Evolutionary conservation across 495 filamentous ascomycete genomes (phyloP).

Genomic region (Platismatia glauca): DNA sequence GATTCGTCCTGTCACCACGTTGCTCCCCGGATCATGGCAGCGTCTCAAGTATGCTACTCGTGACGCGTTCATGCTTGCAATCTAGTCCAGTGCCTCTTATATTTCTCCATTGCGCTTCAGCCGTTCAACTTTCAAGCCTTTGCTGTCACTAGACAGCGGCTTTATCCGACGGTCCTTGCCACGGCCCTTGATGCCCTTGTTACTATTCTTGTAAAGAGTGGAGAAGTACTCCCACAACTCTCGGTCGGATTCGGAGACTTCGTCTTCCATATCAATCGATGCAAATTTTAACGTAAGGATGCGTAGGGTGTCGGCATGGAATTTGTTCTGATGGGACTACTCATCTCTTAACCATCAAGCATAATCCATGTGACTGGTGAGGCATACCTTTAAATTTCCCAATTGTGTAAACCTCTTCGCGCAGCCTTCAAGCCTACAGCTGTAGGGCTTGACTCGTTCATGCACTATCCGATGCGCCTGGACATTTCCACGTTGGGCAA

Average conservation of each 20-base stretch:
- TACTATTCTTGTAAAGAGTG: conserved; percentile 83
- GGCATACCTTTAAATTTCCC: conserved; percentile 74
- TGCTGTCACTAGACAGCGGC: neutral
- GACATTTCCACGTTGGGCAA: conserved; percentile 80
- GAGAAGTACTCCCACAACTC: conserved; percentile 83
- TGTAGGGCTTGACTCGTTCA: conserved; percentile 65
- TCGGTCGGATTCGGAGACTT: conserved; percentile 58
- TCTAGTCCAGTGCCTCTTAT: neutral
- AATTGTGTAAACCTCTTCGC: conserved; percentile 79
- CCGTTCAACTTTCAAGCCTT: conserved; percentile 1
- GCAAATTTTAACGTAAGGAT: conserved; percentile 69
- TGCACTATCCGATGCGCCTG: conserved; percentile 82
- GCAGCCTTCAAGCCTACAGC: conserved; percentile 72
- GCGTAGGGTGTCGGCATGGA: conserved; percentile 64
- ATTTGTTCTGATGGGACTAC: conserved; percentile 91
- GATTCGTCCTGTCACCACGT: neutral
- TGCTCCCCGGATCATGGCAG: neutral
- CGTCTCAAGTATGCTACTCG: neutral
- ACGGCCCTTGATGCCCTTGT: conserved; percentile 88
- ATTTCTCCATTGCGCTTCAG: neutral
- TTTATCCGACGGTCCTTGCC: conserved; percentile 59
- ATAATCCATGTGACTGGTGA: neutral
- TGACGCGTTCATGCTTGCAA: neutral
- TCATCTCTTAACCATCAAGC: conserved; percentile 7
- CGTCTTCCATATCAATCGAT: conserved; percentile 49